Base-by-base conservation (phyloP, 805 yeast species). In the Schwanniomyces vanrijiae region DNA sequence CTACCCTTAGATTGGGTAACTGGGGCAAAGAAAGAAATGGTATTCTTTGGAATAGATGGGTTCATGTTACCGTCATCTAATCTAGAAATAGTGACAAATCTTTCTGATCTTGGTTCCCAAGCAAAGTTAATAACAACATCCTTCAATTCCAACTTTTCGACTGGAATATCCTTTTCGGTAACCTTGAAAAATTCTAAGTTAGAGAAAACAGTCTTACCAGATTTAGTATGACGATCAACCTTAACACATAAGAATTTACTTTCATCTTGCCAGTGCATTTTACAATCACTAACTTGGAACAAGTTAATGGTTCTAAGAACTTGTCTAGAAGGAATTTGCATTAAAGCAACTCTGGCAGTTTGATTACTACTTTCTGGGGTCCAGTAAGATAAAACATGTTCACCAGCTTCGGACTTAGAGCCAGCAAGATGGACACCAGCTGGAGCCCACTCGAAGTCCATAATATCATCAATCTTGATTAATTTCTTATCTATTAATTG, bases 191-290 rank as follows among this genome's bases (percentile, higher is more conserved):
- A 86, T 71, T 94, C 98, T 67, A 94, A 78, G 65, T 90, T 90
- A 48, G 97, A 84, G 78, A 90, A 90, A 44, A 85, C 69, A 18
- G 96, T 88, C 81, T 95, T 94, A 68, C 86, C 88, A 42, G 97
- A 86, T 71, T 94, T 94, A 47, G 97, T 89, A 72, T 90, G 96
- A 73, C 98, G 89, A 69, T 91, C 97, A 57, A 94, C 97, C 75
- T 88, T 90, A 63, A 91, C 95, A 74, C 97, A 89, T 64, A 94
- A 73, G 66, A 75, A 86, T 59, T 83, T 84, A 53, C 89, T 90
- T 56, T 87, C 84, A 54, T 82, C 84, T 73, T 94, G 98, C 99
- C 99, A 94, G 77, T 84, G 90, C 73, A 94, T 72, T 61, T 85
- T 80, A 71, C 94, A 90, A 63, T 87, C 92, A 47, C 90, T 81